phyloP scores from a whole-genome alignment of 768 basidiomycete genomes.

The Suillus placidus region DNA sequence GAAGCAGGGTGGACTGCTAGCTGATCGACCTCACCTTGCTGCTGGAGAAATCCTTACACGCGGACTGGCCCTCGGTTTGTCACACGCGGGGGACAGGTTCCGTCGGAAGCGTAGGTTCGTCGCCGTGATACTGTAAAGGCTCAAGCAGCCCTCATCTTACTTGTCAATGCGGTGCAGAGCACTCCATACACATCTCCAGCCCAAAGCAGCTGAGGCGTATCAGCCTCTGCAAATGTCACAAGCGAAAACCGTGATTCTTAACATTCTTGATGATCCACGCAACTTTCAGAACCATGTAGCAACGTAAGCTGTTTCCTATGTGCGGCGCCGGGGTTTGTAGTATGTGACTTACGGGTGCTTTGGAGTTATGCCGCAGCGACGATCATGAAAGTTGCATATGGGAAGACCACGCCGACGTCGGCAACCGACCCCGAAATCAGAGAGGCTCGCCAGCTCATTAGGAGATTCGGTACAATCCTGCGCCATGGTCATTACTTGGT shows the following conservation, averaged over 20 bases:
- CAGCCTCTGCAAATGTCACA: not conserved
- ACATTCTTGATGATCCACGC: not conserved
- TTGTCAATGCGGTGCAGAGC: not conserved
- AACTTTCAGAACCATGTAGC: not conserved
- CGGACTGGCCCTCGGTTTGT: too few relatives aligned
- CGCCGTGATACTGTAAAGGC: too few relatives aligned
- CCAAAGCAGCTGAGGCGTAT: not conserved
- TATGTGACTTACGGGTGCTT: not conserved
- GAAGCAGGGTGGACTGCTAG: too few relatives aligned
- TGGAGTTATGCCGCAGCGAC: not conserved
- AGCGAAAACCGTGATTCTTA: not conserved
- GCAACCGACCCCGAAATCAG: constrained; percentile 8
- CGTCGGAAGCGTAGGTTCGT: too few relatives aligned
- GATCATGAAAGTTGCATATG: constrained; percentile 23
- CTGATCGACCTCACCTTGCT: too few relatives aligned
- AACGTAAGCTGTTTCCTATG: not conserved
- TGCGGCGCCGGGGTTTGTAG: too few relatives aligned
- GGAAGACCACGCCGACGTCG: constrained; percentile 46
- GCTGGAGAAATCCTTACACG: too few relatives aligned
- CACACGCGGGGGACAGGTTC: too few relatives aligned
- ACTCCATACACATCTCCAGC: constrained; percentile 16
- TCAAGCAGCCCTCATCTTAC: too few relatives aligned
- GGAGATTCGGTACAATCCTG: constrained; percentile 27
- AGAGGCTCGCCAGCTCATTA: not conserved
- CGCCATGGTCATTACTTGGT: constrained; percentile 54